phyloP scores from a whole-genome alignment of 371 early-diverging fungal genomes.

The Basidiobolus meristosporus region DNA sequence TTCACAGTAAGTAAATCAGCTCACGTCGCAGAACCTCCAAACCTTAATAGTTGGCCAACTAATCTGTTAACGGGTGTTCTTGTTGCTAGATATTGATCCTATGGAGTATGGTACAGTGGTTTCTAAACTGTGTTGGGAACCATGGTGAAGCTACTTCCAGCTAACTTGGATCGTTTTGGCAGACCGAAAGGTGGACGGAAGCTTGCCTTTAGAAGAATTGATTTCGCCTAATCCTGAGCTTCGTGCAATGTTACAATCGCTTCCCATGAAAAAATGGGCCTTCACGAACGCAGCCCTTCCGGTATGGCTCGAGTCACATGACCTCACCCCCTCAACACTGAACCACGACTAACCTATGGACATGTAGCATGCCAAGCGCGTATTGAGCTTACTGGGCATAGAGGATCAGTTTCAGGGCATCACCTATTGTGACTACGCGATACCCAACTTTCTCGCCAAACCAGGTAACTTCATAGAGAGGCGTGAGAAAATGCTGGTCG shows the following conservation, averaged over 20 bases:
- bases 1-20: slow-evolving; percentile 21
- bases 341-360: too few species aligned
- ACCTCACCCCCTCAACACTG: too few species aligned
- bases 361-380: slow-evolving; percentile 43
- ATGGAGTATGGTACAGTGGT: slow-evolving; percentile 21
- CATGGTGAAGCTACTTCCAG: background rate
- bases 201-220: slow-evolving; percentile 43
- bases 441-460: slow-evolving; percentile 54
- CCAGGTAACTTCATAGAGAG: slow-evolving; percentile 21
- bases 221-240: slow-evolving; percentile 36
- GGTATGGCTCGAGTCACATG: too few species aligned
- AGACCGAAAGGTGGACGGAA: slow-evolving; percentile 49
- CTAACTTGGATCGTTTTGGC: background rate
- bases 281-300: slow-evolving; percentile 61
- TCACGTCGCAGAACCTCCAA: background rate
- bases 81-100: slow-evolving; percentile 32
- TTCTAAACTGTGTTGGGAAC: background rate
- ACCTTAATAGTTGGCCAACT: background rate
- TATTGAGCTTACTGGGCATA: slow-evolving; percentile 36
- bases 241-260: slow-evolving; percentile 30
- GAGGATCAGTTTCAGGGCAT: slow-evolving; percentile 61
- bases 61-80: too few species aligned
- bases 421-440: slow-evolving; percentile 54
- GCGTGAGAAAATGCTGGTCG: background rate
- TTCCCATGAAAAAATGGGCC: slow-evolving; percentile 52